Evolutionary conservation across 2,329 filamentous ascomycete species (phyloP), one percentile per base, ranked within the genome.

Genomic region (Endoconidiophora laricicola): DNA sequence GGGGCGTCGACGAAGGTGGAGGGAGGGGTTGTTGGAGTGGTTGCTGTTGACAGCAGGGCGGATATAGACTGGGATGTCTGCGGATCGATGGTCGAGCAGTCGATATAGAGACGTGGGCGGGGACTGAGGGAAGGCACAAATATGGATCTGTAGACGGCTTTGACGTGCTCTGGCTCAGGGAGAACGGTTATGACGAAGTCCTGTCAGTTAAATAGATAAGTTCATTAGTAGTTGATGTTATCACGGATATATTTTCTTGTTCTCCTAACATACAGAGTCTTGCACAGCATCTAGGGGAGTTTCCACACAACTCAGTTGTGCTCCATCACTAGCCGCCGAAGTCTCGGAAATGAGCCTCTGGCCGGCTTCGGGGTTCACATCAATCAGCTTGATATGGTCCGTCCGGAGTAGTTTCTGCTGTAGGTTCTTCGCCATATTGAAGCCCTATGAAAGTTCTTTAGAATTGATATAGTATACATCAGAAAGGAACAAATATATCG

Each of bases 81-180:
- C 0, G 88, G 87, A 64, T 96, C 91, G 60, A 98, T 96, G 14
- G 91, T 98, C 3, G 90, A 96, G 64, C 84, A 90, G 65, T 98
- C 91, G 61, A 98, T 91, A 64, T 94, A 95, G 52, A 95, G 67
- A 38, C 87, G 80, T 52, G 81, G 69, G 46, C 72, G 73, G 39
- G 69, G 67, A 1, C 70, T 62, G 0, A 72, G 62, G 2, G 69
- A 57, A 2, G 72, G 68, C 44, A 76, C 71, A 42, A 94, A 70
- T 61, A 96, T 87, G 49, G 81, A 73, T 44, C 77, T 69, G 64
- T 87, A 95, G 38, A 94, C 86, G 47, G 75, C 74, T 60, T 83
- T 82, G 52, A 96, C 90, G 61, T 96, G 90, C 24, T 81, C 73
- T 1, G 90, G 86, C 58, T 94, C 86, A 0, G 91, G 91, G 1